Conservation (phyloP, 192 early-diverging fungal genomes). For the Backusella mclennaniae region DNA sequence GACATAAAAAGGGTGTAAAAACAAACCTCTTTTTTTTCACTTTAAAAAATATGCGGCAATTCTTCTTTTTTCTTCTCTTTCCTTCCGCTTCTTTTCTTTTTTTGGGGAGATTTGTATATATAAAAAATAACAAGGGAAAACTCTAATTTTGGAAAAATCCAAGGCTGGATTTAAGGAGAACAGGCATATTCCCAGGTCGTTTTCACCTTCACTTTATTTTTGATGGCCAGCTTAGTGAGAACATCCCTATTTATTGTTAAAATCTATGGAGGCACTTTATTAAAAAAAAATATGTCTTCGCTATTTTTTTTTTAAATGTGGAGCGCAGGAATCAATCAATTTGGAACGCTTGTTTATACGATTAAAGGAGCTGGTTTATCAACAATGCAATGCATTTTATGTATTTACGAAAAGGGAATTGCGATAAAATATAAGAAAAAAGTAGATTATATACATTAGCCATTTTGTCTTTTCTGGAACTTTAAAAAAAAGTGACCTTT, state of each 20-base stretch:
- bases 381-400: neutral
- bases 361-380: neutral
- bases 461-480: neutral
- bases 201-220: neutral
- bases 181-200: neutral
- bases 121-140: neutral
- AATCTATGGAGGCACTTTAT: neutral
- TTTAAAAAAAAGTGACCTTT: neutral
- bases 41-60: neutral
- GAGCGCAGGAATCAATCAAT: neutral
- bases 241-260: neutral
- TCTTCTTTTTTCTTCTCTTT: slow-evolving; percentile 3
- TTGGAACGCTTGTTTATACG: neutral
- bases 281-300: neutral
- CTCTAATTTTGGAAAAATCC: neutral
- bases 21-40: neutral
- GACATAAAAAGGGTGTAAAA: no score
- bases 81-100: neutral
- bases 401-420: neutral
- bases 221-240: neutral
- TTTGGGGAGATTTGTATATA: neutral
- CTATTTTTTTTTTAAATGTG: neutral
- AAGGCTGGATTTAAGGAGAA: neutral
- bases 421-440: neutral
- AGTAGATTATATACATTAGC: neutral